Conservation (phyloP, 345 rosid genomes). For the Eucalyptus caleyi region DNA sequence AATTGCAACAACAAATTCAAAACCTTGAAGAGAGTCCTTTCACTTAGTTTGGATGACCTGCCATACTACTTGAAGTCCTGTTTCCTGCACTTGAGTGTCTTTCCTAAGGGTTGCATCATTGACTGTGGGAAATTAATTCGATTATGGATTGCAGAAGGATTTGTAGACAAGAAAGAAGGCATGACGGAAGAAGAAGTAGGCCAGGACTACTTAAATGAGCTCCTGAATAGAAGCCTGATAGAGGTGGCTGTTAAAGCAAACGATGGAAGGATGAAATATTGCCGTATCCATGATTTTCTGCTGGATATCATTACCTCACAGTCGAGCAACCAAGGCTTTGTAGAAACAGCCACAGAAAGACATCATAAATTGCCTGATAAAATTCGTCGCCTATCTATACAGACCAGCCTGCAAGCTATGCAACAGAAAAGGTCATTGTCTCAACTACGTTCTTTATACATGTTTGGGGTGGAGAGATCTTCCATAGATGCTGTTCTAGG, state of each 20-base stretch:
- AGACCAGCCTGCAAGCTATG: not conserved
- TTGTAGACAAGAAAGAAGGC: conserved; percentile 23
- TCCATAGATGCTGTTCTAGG: not conserved
- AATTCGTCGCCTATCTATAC: conserved; percentile 26
- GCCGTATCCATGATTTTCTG: conserved; percentile 23
- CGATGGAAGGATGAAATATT: conserved; percentile 8
- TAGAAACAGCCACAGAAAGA: not conserved
- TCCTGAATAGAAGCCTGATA: conserved; percentile 22
- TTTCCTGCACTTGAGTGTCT: conserved; percentile 20
- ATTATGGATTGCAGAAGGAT: conserved; percentile 33
- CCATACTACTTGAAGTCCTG: conserved; percentile 29
- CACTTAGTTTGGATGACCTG: conserved; percentile 26
- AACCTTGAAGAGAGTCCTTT: conserved; percentile 14
- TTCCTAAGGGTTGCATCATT: conserved; percentile 16
- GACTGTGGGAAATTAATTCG: conserved; percentile 2
- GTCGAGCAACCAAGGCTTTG: conserved; percentile 24
- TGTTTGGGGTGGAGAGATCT: conserved; percentile 9
- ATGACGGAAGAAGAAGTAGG: conserved; percentile 25
- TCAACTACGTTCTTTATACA: conserved; percentile 20
- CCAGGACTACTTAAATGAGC: conserved; percentile 18
- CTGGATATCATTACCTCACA: conserved; percentile 9
- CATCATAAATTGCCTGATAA: accelerated
- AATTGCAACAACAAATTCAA: conserved; percentile 7
- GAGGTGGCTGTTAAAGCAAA: conserved; percentile 1
- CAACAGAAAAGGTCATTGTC: not conserved